Conservation (phyloP, 805 yeast species). For the Hagleromyces aurorensis region DNA sequence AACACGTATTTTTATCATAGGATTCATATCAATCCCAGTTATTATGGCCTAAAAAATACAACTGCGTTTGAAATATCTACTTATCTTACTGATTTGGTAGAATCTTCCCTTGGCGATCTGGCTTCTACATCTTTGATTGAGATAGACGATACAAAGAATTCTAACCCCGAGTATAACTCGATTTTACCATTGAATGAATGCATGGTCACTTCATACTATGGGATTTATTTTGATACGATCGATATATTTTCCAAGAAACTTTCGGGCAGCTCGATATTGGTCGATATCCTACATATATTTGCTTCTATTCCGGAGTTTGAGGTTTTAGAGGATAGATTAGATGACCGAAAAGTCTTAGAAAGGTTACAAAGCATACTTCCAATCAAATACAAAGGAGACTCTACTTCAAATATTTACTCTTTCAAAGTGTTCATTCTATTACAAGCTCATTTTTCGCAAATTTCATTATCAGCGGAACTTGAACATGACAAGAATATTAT, state of each 20-base stretch:
- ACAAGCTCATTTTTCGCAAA: conserved; percentile 74
- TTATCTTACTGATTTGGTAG: conserved; percentile 77
- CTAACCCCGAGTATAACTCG: conserved; percentile 27
- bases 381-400: conserved; percentile 37
- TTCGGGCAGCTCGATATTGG: conserved; percentile 47
- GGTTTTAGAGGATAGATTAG: conserved; percentile 49
- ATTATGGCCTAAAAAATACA: conserved; percentile 66
- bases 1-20: conserved; percentile 78
- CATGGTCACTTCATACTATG: conserved; percentile 67
- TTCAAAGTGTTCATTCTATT: conserved; percentile 67
- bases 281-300: conserved; percentile 55
- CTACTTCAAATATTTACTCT: conserved; percentile 39
- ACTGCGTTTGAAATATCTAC: conserved; percentile 68
- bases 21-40: conserved; percentile 75
- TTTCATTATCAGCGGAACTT: conserved; percentile 54
- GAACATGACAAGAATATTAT: conserved; percentile 47
- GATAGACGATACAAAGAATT: conserved; percentile 36
- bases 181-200: conserved; percentile 62
- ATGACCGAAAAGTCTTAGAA: conserved; percentile 44
- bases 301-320: conserved; percentile 71
- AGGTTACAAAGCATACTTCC: conserved; percentile 57
- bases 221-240: conserved; percentile 59
- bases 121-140: conserved; percentile 55
- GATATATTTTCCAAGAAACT: conserved; percentile 47
- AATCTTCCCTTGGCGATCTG: conserved; percentile 57